Conservation (phyloP, 371 early-diverging fungal species). For the Syncephalastrum sp. region DNA sequence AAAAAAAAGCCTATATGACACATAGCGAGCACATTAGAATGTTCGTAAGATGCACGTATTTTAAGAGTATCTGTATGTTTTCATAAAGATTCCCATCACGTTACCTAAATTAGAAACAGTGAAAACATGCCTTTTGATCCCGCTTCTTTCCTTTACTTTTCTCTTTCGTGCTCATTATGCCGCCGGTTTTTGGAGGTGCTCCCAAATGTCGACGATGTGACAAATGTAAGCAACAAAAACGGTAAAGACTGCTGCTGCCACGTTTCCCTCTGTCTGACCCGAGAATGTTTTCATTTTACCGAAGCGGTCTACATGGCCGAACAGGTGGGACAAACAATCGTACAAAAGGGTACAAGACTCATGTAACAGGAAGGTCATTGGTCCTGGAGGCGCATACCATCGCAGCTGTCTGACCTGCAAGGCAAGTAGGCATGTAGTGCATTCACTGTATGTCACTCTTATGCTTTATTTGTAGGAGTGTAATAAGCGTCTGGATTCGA, state of each 20-base stretch:
- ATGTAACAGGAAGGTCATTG: slow-evolving; percentile 29
- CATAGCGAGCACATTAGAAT: too few relatives aligned
- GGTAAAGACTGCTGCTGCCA: neutral
- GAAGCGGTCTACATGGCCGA: slow-evolving; percentile 55
- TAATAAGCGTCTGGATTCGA: slow-evolving; percentile 49
- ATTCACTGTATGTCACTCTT: neutral
- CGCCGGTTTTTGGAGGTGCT: slow-evolving; percentile 45
- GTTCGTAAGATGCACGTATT: too few relatives aligned
- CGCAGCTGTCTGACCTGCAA: slow-evolving; percentile 44
- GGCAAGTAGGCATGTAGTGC: slow-evolving; percentile 12
- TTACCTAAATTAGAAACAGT: too few relatives aligned
- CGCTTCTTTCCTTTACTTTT: neutral
- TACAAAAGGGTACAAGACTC: neutral
- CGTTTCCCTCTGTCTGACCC: neutral
- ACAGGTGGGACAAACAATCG: slow-evolving; percentile 24
- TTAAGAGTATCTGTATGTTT: too few relatives aligned
- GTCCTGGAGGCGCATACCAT: slow-evolving; percentile 47
- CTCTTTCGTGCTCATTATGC: slow-evolving; percentile 17
- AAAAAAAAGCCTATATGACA: too few relatives aligned
- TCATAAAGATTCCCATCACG: too few relatives aligned
- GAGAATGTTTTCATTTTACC: neutral
- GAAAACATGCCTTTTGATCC: neutral
- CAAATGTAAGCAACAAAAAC: slow-evolving; percentile 27
- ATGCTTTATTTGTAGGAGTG: slow-evolving; percentile 33
- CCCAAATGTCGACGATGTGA: slow-evolving; percentile 46